Evolutionary conservation across 441 rosid species (phyloP).

Genomic region (Adansonia rubrostipa): DNA sequence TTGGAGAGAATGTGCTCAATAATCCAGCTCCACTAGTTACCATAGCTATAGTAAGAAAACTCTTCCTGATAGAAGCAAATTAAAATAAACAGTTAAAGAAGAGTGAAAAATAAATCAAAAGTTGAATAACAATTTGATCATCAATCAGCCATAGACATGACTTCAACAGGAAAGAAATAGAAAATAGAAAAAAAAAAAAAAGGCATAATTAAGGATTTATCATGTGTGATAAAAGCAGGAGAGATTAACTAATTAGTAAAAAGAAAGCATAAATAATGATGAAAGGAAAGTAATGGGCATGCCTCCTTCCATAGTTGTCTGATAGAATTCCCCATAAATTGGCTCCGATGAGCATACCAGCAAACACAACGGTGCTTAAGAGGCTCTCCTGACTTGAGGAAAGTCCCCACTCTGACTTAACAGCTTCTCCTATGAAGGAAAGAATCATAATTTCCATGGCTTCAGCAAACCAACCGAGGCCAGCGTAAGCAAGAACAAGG

Average conservation of each 20-base stretch:
- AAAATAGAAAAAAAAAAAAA: background rate
- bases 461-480: constrained; percentile 63
- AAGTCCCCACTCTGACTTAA: constrained; percentile 57
- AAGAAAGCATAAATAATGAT: background rate
- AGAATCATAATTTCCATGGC: constrained; percentile 79
- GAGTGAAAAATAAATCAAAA: background rate
- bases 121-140: background rate
- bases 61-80: constrained; percentile 45
- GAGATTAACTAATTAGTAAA: background rate
- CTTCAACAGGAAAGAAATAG: background rate
- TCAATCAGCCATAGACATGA: background rate
- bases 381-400: constrained; percentile 56
- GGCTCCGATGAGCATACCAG: constrained; percentile 68
- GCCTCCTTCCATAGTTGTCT: constrained; percentile 61
- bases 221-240: background rate
- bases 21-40: constrained; percentile 58
- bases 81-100: constrained; percentile 16
- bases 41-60: constrained; percentile 42
- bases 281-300: constrained; percentile 6
- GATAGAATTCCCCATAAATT: constrained; percentile 65
- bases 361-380: constrained; percentile 54
- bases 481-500: constrained; percentile 59
- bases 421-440: constrained; percentile 63
- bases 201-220: background rate
- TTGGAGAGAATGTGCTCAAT: constrained; percentile 55